Base-by-base conservation (phyloP, 352 stramenopile genomes). In the Pythium volutum region DNA sequence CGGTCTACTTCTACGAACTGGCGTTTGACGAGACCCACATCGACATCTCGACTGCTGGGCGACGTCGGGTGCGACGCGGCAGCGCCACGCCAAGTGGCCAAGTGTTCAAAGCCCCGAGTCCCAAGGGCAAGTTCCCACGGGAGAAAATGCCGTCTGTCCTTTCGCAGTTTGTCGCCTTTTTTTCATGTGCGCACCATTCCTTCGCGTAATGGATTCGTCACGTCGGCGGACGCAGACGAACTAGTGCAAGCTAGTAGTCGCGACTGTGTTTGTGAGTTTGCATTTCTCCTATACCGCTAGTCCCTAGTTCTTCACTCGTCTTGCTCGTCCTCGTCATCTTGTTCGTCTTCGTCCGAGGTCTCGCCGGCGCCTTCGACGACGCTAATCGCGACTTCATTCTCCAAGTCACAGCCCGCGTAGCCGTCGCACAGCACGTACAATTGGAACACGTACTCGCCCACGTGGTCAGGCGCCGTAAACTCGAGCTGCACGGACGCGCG, bases 341-440 rank as follows among this genome's bases (percentile, higher is more conserved):
- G n/a, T 31, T 65, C 64, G 3, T 71, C 64, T 55, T 71, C 64
- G 36, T 71, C 64, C 1, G 64, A 71, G 2, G 64, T 71, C 23
- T 66, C 57, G 20, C 46, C 64, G 0, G 27, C 29, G 23, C 48
- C 73, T 57, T 91, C 64, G 4, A 90, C 71, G 18, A 95, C 84
- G 1, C 62, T 77, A 39, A 95, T 74, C 25, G 66, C 64, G 41
- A 95, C 69, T 58, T 97, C 87, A 73, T 99, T 99, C 75, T 99
- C 97, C 63, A 99, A 84, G 71, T 99, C 97, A 69, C 91, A 98
- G 25, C 98, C 98, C 9, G 98, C 74, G 74, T 99, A 99, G 54
- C 91, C 96, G 70, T 99, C 98, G 76, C 97, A 99, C 74, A 99
- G 99, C 39, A 99, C 95, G 71, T 98, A 99, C 25, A 99, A 73